Base-by-base conservation (phyloP, 1,139 yeast species). In the Hyphopichia wangnamkhiaoensis region DNA sequence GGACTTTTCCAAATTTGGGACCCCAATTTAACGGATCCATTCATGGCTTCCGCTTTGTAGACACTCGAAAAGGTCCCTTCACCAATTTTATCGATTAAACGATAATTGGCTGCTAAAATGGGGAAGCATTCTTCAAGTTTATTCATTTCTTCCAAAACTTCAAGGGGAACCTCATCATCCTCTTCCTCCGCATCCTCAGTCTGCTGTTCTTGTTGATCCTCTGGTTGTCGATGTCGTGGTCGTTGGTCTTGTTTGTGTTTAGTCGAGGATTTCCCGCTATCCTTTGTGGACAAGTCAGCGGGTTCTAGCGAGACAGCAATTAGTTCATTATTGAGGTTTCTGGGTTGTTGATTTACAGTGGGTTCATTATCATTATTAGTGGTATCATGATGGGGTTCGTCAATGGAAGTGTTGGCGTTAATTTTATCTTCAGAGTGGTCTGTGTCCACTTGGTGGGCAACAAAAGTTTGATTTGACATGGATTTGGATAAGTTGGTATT, bases 31-130 rank as follows among this genome's bases (percentile, higher is more conserved):
- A 63, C 61, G 12, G 65, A 52, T 1, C 77, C 79, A 41, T 68
- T 67, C 37, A 82, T 58, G 41, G 91, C 95, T 45, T 82, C 82
- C 0, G 98, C 96, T 56, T 85, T 85, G 70, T 89, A 93, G 4
- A 93, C 96, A 1, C 90, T 80, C 17, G 95, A 86, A 54, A 90
- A 90, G 0, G 98, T 90, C 19, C 98, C 97, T 59, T 91, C 97
- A 10, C 98, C 99, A 48, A 91, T 87, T 57, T 91, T 87, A 52
- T 88, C 94, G 26, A 87, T 64, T 18, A 93, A 66, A 31, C 81
- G 70, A 54, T 85, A 91, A 36, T 79, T 75, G 21, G 69, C 65
- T 1, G 79, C 65, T 33, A 91, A 68, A 1, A 75, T 75, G 2
- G 83, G 83, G 54, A 91, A 89, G 26, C 83, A 72, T 33, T 68